A percentile compares a stretch with the other conserved stretches of the same genome.
phyloP scores from a whole-genome alignment of 2,329 filamentous ascomycete species.

The Coleophoma eucalyptorum region DNA sequence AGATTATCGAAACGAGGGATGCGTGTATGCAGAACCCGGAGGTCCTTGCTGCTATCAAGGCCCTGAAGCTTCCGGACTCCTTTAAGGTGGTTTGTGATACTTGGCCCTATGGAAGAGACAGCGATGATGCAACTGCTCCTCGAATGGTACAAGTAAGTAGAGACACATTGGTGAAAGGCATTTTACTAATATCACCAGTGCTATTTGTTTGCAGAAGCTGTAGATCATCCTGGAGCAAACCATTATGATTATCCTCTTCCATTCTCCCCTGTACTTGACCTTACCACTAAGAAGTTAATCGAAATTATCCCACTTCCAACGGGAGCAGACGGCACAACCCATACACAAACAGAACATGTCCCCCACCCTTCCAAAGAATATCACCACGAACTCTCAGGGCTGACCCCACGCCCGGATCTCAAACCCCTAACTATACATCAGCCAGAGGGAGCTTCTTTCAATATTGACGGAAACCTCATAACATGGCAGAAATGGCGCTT shows the following conservation, averaged over 20 bases:
- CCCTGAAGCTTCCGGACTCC: slow-evolving; percentile 13
- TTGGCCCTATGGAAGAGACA: slow-evolving; percentile 21
- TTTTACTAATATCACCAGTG: slow-evolving; percentile 10
- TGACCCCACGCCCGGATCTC: slow-evolving; percentile 35
- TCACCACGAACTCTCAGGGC: slow-evolving; percentile 30
- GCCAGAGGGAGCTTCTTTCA: slow-evolving; percentile 60
- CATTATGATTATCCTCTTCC: slow-evolving; percentile 21
- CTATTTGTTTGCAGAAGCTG: slow-evolving; percentile 16
- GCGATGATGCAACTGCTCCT: slow-evolving; percentile 13
- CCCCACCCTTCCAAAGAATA: slow-evolving; percentile 25
- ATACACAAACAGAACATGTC: background rate
- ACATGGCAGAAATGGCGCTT: slow-evolving; percentile 60
- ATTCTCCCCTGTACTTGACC: slow-evolving; percentile 19
- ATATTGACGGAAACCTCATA: slow-evolving; percentile 34
- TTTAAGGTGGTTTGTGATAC: slow-evolving; percentile 19
- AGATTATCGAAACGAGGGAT: slow-evolving; percentile 17
- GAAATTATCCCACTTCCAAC: slow-evolving; percentile 18
- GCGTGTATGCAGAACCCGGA: slow-evolving; percentile 14
- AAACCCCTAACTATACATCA: slow-evolving; percentile 62
- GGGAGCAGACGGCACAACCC: slow-evolving; percentile 5
- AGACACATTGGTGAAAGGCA: background rate
- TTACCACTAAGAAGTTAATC: slow-evolving; percentile 13
- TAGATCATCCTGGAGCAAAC: slow-evolving; percentile 17
- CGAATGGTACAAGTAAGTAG: slow-evolving; percentile 17
- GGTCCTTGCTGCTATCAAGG: slow-evolving; percentile 13